phyloP scores from a whole-genome alignment of 768 basidiomycete genomes.

The Cystofilobasidium bisporidii region DNA sequence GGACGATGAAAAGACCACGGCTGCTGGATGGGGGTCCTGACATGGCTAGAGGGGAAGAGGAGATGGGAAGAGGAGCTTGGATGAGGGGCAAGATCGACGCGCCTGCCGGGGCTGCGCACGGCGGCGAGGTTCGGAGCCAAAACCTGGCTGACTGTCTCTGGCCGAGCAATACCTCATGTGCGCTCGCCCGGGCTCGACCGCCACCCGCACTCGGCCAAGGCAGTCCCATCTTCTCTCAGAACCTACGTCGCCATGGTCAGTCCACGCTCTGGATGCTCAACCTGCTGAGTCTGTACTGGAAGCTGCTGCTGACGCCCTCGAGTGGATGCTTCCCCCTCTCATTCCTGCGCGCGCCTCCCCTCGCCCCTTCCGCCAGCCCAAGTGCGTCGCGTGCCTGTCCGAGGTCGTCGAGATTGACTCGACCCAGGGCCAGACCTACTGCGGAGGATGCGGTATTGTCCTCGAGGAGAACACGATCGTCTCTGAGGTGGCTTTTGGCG shows the following conservation, averaged over 20 bases:
- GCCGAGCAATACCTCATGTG: too few relatives aligned
- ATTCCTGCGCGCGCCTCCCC: not conserved
- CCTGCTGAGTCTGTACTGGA: too few relatives aligned
- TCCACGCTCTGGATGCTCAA: too few relatives aligned
- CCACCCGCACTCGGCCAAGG: too few relatives aligned
- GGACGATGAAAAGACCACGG: conserved; percentile 70
- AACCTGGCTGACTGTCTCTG: too few relatives aligned
- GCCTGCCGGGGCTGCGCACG: too few relatives aligned
- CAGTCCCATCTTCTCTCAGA: too few relatives aligned
- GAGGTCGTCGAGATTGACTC: conserved; percentile 23
- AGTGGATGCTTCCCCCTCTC: not conserved
- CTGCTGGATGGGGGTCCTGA: not conserved
- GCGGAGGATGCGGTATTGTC: conserved; percentile 76
- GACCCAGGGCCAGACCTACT: conserved; percentile 38
- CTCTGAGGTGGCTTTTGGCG: conserved; percentile 89
- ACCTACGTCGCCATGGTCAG: too few relatives aligned
- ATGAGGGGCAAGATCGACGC: not conserved
- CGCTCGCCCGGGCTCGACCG: too few relatives aligned
- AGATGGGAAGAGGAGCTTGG: too few relatives aligned
- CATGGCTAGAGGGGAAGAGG: not conserved
- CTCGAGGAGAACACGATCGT: conserved; percentile 90
- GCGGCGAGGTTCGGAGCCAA: too few relatives aligned
- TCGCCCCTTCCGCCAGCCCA: conserved; percentile 6
- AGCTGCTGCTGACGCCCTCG: too few relatives aligned
- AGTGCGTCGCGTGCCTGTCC: conserved; percentile 25